phyloP scores from a whole-genome alignment of 1,139 yeast genomes.

The Kodamaea ohmeri region DNA sequence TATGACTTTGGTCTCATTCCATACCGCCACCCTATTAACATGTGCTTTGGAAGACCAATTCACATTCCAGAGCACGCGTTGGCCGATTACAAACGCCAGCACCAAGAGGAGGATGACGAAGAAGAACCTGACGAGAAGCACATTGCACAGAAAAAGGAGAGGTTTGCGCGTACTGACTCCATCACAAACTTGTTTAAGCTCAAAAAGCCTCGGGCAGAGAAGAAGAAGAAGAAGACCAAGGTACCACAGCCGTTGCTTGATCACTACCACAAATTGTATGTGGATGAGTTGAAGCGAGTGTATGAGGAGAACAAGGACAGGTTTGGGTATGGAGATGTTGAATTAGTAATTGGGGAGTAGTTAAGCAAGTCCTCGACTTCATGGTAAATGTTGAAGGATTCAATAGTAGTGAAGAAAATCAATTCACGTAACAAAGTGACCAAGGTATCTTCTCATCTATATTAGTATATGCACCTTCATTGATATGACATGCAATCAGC shows the following conservation, averaged over 20 bases:
- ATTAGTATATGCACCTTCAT: too few relatives aligned
- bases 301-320: constrained; percentile 68
- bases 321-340: constrained; percentile 52
- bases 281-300: constrained; percentile 61
- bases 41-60: constrained; percentile 82
- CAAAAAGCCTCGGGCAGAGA: constrained; percentile 13
- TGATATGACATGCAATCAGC: too few relatives aligned
- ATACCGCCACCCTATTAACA: constrained; percentile 73
- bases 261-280: constrained; percentile 69
- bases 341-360: constrained; percentile 48
- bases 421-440: too few relatives aligned
- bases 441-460: too few relatives aligned
- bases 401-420: too few relatives aligned
- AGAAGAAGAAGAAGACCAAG: constrained; percentile 23
- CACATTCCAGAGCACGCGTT: constrained; percentile 52
- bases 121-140: constrained; percentile 8
- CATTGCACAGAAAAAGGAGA: constrained; percentile 2
- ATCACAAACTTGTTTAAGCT: constrained; percentile 26
- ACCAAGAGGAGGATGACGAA: constrained; percentile 20
- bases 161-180: constrained; percentile 16
- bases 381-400: too few relatives aligned
- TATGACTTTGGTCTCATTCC: constrained; percentile 92
- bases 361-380: too few relatives aligned
- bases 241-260: constrained; percentile 51
- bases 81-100: constrained; percentile 29